Conservation (phyloP, 495 filamentous ascomycete species). For the Trichoderma erinaceum region DNA sequence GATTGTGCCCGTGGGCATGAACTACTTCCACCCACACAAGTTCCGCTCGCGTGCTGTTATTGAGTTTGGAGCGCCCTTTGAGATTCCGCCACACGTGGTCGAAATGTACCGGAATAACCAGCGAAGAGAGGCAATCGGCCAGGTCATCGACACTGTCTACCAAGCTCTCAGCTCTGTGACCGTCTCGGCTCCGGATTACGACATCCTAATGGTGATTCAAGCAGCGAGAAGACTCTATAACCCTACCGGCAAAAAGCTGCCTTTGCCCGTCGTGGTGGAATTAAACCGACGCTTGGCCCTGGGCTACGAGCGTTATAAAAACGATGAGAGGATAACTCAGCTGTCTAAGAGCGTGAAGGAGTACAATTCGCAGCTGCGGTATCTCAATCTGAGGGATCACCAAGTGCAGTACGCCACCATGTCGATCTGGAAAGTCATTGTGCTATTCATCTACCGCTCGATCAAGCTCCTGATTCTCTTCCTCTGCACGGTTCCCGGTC, state of each 20-base stretch:
- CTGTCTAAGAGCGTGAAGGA: constrained; percentile 71
- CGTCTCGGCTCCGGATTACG: constrained; percentile 89
- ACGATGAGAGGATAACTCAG: constrained; percentile 76
- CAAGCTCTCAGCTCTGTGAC: constrained; percentile 82
- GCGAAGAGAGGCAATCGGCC: constrained; percentile 74
- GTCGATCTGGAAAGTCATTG: constrained; percentile 65
- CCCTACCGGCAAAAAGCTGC: constrained; percentile 86
- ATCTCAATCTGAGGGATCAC: constrained; percentile 85
- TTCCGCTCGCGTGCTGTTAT: constrained; percentile 95
- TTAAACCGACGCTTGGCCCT: constrained; percentile 89
- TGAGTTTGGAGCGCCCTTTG: constrained; percentile 86
- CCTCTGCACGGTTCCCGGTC: constrained; percentile 77
- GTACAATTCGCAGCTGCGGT: constrained; percentile 85
- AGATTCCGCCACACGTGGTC: constrained; percentile 74
- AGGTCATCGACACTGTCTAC: constrained; percentile 79
- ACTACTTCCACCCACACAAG: constrained; percentile 99
- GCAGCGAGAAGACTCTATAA: constrained; percentile 92
- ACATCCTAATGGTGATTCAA: constrained; percentile 97
- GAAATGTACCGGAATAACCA: constrained; percentile 78
- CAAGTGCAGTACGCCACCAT: constrained; percentile 91
- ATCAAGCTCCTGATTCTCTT: constrained; percentile 68
- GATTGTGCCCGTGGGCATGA: constrained; percentile 99
- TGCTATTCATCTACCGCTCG: constrained; percentile 73
- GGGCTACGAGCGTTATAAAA: constrained; percentile 88
- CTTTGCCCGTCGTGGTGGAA: constrained; percentile 90